A percentile compares a stretch with the other conserved stretches of the same genome.
Conservation (phyloP, 257 asterid species). For the Vinca minor region DNA sequence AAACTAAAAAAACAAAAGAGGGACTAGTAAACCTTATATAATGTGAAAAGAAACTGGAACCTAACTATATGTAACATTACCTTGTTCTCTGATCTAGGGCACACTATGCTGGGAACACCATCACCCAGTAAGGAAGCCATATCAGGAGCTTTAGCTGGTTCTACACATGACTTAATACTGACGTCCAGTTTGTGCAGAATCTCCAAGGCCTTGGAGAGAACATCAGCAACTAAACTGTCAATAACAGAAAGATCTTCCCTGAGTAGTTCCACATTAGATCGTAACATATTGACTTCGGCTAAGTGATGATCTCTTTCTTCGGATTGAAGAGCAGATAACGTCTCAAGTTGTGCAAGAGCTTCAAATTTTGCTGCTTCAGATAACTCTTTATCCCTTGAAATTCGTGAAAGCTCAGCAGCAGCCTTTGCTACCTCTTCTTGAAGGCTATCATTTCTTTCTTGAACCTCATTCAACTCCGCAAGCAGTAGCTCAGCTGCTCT, state of each 20-base stretch:
- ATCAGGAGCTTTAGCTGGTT: slow-evolving; percentile 27
- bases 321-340: slow-evolving; percentile 41
- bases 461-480: slow-evolving; percentile 95
- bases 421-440: slow-evolving; percentile 77
- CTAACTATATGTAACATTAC: slow-evolving; percentile 22
- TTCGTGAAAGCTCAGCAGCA: slow-evolving; percentile 44
- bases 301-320: slow-evolving; percentile 61
- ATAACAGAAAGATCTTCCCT: slow-evolving; percentile 45
- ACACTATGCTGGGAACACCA: slow-evolving; percentile 21
- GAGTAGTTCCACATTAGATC: slow-evolving; percentile 45
- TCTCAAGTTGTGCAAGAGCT: slow-evolving; percentile 58
- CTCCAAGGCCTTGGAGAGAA: slow-evolving; percentile 63
- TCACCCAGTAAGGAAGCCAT: slow-evolving; percentile 27
- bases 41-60: not conserved
- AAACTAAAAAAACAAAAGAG: no score
- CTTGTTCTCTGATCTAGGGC: slow-evolving; percentile 43
- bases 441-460: slow-evolving; percentile 83
- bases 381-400: slow-evolving; percentile 54
- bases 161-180: slow-evolving; percentile 38
- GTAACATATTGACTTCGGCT: slow-evolving; percentile 50
- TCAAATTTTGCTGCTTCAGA: slow-evolving; percentile 58
- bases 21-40: not conserved
- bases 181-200: slow-evolving; percentile 47
- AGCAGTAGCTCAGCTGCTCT: slow-evolving; percentile 86
- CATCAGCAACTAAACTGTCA: slow-evolving; percentile 45